A percentile compares a stretch with the other conserved stretches of the same genome.
Conservation (phyloP, 441 rosid species). For the Brassica hybrid region DNA sequence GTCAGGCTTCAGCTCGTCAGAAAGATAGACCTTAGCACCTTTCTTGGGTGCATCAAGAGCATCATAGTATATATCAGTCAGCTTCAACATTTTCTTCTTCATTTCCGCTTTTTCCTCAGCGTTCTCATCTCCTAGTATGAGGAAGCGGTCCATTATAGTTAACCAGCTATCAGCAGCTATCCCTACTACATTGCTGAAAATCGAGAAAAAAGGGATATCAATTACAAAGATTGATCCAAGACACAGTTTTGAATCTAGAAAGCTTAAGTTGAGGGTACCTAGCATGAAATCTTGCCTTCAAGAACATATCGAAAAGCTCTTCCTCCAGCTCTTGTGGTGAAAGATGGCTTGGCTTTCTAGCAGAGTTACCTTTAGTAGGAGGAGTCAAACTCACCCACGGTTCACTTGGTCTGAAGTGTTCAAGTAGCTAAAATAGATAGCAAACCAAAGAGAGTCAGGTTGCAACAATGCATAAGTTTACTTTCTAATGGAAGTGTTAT, state of each 20-base stretch:
- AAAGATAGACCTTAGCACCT: constrained; percentile 60
- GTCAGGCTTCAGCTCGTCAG: constrained; percentile 48
- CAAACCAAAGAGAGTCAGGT: constrained; percentile 13
- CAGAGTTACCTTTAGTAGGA: constrained; percentile 19
- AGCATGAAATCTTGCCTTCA: constrained; percentile 59
- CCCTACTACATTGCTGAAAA: constrained; percentile 59
- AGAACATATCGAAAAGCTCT: constrained; percentile 64
- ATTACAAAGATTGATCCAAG: constrained; percentile 7
- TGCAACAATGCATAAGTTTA: background rate
- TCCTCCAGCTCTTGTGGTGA: constrained; percentile 61
- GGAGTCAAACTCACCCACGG: constrained; percentile 60
- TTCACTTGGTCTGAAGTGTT: constrained; percentile 54
- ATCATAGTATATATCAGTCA: constrained; percentile 70
- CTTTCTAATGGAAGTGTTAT: background rate
- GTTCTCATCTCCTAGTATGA: constrained; percentile 50
- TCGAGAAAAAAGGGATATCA: constrained; percentile 20
- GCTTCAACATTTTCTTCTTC: constrained; percentile 45
- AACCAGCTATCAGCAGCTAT: constrained; percentile 75
- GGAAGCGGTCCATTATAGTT: constrained; percentile 73
- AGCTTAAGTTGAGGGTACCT: constrained; percentile 47
- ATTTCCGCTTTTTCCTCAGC: constrained; percentile 46
- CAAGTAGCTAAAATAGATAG: constrained; percentile 56
- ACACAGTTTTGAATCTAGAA: constrained; percentile 14
- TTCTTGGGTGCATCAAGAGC: constrained; percentile 86
- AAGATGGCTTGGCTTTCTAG: constrained; percentile 50